Percentiles rank a stretch among this genome's conserved stretches.
Conservation (phyloP, 352 stramenopile genomes). For the Globisporangium parvum region DNA sequence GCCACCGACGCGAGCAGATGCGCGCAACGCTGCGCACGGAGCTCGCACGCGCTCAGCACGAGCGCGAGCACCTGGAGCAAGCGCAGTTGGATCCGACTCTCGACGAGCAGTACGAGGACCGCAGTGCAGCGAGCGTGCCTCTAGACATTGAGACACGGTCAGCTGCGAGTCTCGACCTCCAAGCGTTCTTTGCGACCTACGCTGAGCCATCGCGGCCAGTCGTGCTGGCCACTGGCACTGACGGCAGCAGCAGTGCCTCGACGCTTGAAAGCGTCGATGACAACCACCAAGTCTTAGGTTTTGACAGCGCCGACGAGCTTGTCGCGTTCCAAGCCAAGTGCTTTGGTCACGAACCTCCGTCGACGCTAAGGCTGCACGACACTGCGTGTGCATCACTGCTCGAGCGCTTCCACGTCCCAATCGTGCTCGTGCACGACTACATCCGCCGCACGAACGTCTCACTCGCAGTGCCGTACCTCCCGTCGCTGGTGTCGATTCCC, state of each 20-base stretch:
- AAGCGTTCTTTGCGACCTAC: slow-evolving; percentile 63
- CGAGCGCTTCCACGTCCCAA: slow-evolving; percentile 41
- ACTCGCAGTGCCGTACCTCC: slow-evolving; percentile 20
- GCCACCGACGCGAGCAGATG: slow-evolving; percentile 31
- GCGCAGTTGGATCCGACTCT: neutral
- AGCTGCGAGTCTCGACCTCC: slow-evolving; percentile 28
- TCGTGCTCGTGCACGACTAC: slow-evolving; percentile 59
- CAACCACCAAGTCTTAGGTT: slow-evolving; percentile 17
- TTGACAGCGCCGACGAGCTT: slow-evolving; percentile 9
- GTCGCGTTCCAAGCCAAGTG: slow-evolving; percentile 18
- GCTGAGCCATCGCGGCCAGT: slow-evolving; percentile 27
- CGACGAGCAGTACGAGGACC: neutral
- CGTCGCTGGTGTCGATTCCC: slow-evolving; percentile 24
- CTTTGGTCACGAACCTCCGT: slow-evolving; percentile 8
- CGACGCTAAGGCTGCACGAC: slow-evolving; percentile 21
- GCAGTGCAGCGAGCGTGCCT: neutral
- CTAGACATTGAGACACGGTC: slow-evolving; percentile 14
- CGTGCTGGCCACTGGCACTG: slow-evolving; percentile 18
- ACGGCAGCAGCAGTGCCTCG: slow-evolving; percentile 7
- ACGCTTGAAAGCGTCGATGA: neutral
- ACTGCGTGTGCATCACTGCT: slow-evolving; percentile 28
- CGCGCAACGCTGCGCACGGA: slow-evolving; percentile 18
- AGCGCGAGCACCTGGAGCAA: neutral
- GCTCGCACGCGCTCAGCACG: slow-evolving; percentile 7
- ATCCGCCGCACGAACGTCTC: slow-evolving; percentile 50